Base-by-base conservation (phyloP, 2,329 filamentous ascomycete genomes). In the Cadophora malorum region DNA sequence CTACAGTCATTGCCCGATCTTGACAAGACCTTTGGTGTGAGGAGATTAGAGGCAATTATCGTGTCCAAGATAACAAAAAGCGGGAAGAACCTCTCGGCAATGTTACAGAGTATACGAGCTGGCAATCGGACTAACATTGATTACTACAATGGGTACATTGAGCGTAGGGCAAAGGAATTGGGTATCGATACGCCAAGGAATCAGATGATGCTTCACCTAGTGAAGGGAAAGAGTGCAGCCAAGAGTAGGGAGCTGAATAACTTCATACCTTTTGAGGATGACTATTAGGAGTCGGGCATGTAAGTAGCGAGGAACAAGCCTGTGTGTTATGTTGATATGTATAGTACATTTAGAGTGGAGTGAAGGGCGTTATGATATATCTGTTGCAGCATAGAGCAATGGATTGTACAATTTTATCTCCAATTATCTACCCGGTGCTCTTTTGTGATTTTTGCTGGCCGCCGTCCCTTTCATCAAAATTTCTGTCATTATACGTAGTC, bases 61-160 rank as follows among this genome's bases (percentile, higher is more conserved):
- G 79, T 84, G 4, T 83, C 81, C 64, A 81, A 91, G 3, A 83
- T 86, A 25, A 75, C 81, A 35, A 82, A 80, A 61, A 89, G 87
- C 14, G 82, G 83, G 14, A 79, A 85, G 65, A 87, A 89, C 63
- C 81, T 84, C 6, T 79, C 79, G 9, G 74, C 78, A 52, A 92
- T 97, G 88, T 81, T 92, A 6, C 84, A 85, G 64, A 88, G 90
- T 74, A 82, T 94, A 14, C 80, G 86, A 12, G 78, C 80, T 0
- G 90, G 91, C 1, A 80, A 81, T 69, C 80, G 83, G 67, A 93
- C 92, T 0, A 93, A 97, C 74, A 86, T 97, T 50, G 88, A 94
- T 56, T 97, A 90, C 75, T 86, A 95, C 73, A 97, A 96, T 77
- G 95, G 94, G 0, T 99, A 95, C 80, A 91, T 99, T 68, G 84